A percentile compares a stretch with the other conserved stretches of the same genome.
phyloP scores from a whole-genome alignment of 768 basidiomycete species.

The Terana coerulea region DNA sequence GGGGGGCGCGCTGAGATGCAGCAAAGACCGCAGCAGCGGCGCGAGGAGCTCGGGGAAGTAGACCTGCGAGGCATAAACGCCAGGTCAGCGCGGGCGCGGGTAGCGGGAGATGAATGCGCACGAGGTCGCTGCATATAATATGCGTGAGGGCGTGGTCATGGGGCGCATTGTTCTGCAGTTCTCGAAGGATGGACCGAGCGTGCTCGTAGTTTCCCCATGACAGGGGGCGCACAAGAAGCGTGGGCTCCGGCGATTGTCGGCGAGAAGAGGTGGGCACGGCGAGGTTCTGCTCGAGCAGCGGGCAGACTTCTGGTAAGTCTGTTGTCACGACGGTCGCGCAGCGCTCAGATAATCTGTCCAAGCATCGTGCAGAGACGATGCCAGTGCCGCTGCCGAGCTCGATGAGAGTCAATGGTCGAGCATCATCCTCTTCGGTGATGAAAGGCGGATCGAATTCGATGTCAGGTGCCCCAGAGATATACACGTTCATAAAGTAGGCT shows the following conservation, averaged over 20 bases:
- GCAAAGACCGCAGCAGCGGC: conserved; percentile 68
- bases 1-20: conserved; percentile 62
- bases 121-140: conserved; percentile 82
- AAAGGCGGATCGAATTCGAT: conserved; percentile 38
- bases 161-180: conserved; percentile 25
- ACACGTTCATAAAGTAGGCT: conserved; percentile 21
- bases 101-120: conserved; percentile 24
- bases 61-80: conserved; percentile 44
- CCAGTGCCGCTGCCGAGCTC: conserved; percentile 84
- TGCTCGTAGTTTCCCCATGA: conserved; percentile 64
- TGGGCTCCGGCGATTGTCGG: not conserved
- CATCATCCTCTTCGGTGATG: conserved; percentile 4
- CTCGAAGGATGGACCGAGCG: conserved; percentile 34
- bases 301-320: conserved; percentile 74
- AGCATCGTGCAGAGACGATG: conserved; percentile 48
- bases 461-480: conserved; percentile 15
- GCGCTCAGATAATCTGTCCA: conserved; percentile 35
- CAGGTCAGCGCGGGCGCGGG: not conserved
- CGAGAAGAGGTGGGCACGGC: conserved; percentile 1
- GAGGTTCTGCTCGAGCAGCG: conserved; percentile 43
- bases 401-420: conserved; percentile 38
- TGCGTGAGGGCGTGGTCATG: conserved; percentile 41
- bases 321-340: conserved; percentile 47
- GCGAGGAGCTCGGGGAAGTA: conserved; percentile 84
- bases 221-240: conserved; percentile 51